These are phyloP conservation scores for Pichia cephalocereana DNA, from an alignment of 805 yeast species.

Conservation along the genomic window DNA sequence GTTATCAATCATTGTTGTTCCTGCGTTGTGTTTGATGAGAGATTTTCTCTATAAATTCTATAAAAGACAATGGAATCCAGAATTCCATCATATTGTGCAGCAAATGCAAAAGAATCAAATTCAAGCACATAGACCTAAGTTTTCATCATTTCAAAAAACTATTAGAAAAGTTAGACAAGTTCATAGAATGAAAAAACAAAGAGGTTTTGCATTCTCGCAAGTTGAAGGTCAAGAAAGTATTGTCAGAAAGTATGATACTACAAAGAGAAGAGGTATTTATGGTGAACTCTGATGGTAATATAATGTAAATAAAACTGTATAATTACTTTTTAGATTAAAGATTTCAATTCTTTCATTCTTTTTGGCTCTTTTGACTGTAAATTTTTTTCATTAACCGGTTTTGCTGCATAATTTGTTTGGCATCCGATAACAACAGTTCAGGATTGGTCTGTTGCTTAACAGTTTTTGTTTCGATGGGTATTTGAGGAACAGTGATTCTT, in stretches of 20 bases:
- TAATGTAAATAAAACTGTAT: background rate
- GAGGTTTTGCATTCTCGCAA: slow-evolving; percentile 98
- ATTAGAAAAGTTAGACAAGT: slow-evolving; percentile 96
- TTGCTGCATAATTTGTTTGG: background rate
- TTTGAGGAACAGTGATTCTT: background rate
- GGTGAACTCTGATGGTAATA: slow-evolving; percentile 22
- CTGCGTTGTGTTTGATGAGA: slow-evolving; percentile 69
- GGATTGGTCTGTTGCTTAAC: background rate
- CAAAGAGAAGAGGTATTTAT: slow-evolving; percentile 43
- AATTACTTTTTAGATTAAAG: too few relatives aligned
- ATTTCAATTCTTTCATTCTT: too few relatives aligned
- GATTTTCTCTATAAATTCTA: slow-evolving; percentile 93
- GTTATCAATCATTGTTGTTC: slow-evolving; percentile 70
- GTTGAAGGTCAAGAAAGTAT: slow-evolving; percentile 89
- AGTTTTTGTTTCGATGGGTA: background rate
- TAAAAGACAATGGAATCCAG: slow-evolving; percentile 86
- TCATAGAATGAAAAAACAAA: slow-evolving; percentile 93
- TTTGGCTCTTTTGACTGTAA: too few relatives aligned
- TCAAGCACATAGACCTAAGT: slow-evolving; percentile 89
- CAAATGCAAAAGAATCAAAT: slow-evolving; percentile 93
- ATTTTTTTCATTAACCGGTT: too few relatives aligned
- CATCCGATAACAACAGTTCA: background rate
- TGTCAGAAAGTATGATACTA: slow-evolving; percentile 91
- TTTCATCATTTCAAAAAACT: slow-evolving; percentile 95
- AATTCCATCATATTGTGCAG: slow-evolving; percentile 89